Conservation (phyloP, 164 flowering plant genomes). For the Platanus orientalis region DNA sequence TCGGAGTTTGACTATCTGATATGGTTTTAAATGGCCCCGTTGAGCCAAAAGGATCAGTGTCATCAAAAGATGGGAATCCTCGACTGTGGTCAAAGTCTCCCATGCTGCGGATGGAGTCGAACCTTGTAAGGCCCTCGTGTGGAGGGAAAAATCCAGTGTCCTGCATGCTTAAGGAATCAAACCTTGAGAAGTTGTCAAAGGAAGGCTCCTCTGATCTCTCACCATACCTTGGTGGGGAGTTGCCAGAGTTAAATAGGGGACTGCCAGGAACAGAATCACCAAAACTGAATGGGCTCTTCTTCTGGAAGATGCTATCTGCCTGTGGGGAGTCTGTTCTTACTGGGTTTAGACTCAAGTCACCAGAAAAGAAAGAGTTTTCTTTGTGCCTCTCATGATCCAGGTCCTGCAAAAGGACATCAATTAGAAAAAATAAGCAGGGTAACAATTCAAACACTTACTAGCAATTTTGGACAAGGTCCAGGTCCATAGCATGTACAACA, state of each 20-base stretch:
- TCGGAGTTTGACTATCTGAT: conserved; percentile 44
- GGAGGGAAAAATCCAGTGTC: conserved; percentile 36
- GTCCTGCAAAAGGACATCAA: conserved; percentile 49
- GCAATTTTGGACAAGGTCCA: background rate
- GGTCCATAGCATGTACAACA: background rate
- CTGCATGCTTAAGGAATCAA: conserved; percentile 61
- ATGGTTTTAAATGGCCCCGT: conserved; percentile 75
- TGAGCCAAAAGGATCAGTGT: conserved; percentile 79
- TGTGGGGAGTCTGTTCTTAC: conserved; percentile 60
- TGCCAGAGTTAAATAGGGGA: conserved; percentile 63
- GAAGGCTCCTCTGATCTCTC: conserved; percentile 47
- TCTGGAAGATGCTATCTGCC: conserved; percentile 37
- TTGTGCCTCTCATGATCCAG: conserved; percentile 40
- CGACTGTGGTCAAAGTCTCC: conserved; percentile 25
- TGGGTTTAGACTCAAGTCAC: conserved; percentile 48
- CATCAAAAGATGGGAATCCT: conserved; percentile 74
- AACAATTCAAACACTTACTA: background rate
- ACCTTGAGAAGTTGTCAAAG: conserved; percentile 59
- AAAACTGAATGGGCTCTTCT: conserved; percentile 50
- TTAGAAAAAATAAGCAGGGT: background rate
- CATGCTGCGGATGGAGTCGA: conserved; percentile 49
- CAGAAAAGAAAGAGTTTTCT: conserved; percentile 53
- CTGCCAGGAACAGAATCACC: conserved; percentile 79
- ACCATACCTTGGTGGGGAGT: conserved; percentile 51
- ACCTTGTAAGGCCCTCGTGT: conserved; percentile 44